Evolutionary conservation across 768 basidiomycete genomes (phyloP), one percentile per base, ranked within the genome.

Genomic region (Russula ochroleuca): DNA sequence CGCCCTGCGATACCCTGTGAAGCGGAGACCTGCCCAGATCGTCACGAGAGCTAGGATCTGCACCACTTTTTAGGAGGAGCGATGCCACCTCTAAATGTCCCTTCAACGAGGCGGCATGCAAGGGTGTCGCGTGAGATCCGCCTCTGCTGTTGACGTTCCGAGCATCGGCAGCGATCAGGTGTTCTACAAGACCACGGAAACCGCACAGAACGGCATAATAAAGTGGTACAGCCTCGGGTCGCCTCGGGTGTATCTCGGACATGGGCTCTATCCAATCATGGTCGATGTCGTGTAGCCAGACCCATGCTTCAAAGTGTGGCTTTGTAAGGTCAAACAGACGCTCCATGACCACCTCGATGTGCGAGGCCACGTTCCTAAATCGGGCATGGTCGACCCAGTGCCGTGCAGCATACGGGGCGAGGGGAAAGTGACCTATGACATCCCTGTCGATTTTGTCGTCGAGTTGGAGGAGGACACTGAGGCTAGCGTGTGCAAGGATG

Each of bases 171-270:
- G 8, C 11, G 11, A 53, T 8, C 5, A 63, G 41, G 28, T 38
- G 35, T 2, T 63, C 45, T 5, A 1, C 57, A 14, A 63, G 56
- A 28, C 5, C 19, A 38, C 15, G n/a, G 8, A 63, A 40, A 8
- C 62, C 57, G 28, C 62, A 63, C 11, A 53, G 15, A 19, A 28
- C 51, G 1, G 57, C 62, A 54, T 63, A 63, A 15, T 63, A 63
- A 10, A 63, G 33, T 3, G 62, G 57, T 13, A 1, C 14, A 0
- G 41, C 57, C 1, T 31, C 6, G 0, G 50, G 62, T 1, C 1
- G 35, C 10, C 3, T 15, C 23, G 62, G 57, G n/a, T 28, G 51
- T 21, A 6, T 7, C 11, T 23, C n/a, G 1, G 49, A 37, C 38
- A 57, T 52, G 6, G 47, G 40, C 3, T 37, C n/a, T 2, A 21